Evolutionary conservation across 345 rosid species (phyloP).

Genomic region (Eucalyptus cladocalyx): DNA sequence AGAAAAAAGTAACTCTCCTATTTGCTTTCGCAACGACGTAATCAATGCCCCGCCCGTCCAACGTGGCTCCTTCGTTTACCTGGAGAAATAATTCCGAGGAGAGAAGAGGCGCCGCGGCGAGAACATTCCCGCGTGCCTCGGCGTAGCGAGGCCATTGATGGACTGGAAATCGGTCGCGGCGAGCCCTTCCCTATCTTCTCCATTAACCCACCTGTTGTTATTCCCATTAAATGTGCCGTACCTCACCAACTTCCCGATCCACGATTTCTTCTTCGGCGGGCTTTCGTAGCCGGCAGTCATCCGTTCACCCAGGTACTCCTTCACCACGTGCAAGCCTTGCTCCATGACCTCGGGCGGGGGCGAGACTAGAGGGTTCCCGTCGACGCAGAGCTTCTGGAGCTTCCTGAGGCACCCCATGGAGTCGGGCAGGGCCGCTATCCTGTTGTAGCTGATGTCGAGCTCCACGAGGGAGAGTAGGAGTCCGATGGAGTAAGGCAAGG

Average conservation of each 20-base stretch:
- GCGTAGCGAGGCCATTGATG: conserved; percentile 3
- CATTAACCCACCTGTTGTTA: neutral
- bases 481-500: conserved; percentile 55
- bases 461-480: conserved; percentile 65
- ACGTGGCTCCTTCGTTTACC: neutral
- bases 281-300: conserved; percentile 29
- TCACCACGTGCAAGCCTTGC: conserved; percentile 50
- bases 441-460: conserved; percentile 79
- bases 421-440: conserved; percentile 49
- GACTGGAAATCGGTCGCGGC: conserved; percentile 28
- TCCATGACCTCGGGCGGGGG: conserved; percentile 74
- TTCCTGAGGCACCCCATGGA: conserved; percentile 73
- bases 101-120: conserved; percentile 71
- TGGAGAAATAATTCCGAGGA: conserved; percentile 13
- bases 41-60: neutral
- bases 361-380: conserved; percentile 79
- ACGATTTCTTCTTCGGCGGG: conserved; percentile 42
- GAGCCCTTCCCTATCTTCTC: conserved; percentile 39
- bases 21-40: neutral
- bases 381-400: conserved; percentile 55
- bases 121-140: conserved; percentile 46
- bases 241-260: conserved; percentile 66
- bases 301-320: conserved; percentile 61
- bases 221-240: conserved; percentile 46
- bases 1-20: neutral